Base-by-base conservation (phyloP, 2,329 filamentous ascomycete genomes). In the Nectriaceae sp. region DNA sequence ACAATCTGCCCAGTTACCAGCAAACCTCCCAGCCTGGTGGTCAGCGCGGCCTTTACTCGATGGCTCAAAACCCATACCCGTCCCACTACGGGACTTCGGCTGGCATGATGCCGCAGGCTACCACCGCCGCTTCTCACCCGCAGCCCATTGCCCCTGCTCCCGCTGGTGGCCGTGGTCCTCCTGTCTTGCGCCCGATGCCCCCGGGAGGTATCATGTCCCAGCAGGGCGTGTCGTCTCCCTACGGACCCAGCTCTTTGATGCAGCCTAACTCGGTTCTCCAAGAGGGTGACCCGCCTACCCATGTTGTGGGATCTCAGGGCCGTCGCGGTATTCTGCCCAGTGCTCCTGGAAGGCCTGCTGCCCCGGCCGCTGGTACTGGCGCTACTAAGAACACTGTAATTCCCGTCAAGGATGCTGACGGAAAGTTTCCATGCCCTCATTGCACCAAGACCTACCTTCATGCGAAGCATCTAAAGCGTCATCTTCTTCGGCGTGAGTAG, bases 381-480 rank as follows among this genome's bases (percentile, higher is more conserved):
- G 77, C 82, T 22, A 79, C 82, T 10, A 95, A 96, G 79, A 89
- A 81, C 63, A 87, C 89, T 52, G 84, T 89, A 54, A 94, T 96
- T 55, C 91, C 92, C 15, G 88, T 90, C 61, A 97, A 97, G 77
- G 93, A 97, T 70, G 90, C 91, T 8, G 93, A 97, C 69, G 94
- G 94, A 66, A 97, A 97, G 76, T 99, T 95, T 67, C 93, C 94
- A 51, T 99, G 94, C 74, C 91, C 91, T 63, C 92, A 97, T 71
- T 99, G 94, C 75, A 96, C 90, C 64, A 97, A 97, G 79, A 97
- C 92, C 5, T 99, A 99, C 68, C 79, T 97, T 49, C 94, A 97
- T 70, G 89, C 93, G 40, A 97, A 99, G 79, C 94, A 97, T 73
- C 74, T 97, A 62, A 97, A 97, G 82, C 88, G 94, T 64, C 94